Conservation (phyloP, 176 grass and related monocot genomes). For the Zoysia japonica region DNA sequence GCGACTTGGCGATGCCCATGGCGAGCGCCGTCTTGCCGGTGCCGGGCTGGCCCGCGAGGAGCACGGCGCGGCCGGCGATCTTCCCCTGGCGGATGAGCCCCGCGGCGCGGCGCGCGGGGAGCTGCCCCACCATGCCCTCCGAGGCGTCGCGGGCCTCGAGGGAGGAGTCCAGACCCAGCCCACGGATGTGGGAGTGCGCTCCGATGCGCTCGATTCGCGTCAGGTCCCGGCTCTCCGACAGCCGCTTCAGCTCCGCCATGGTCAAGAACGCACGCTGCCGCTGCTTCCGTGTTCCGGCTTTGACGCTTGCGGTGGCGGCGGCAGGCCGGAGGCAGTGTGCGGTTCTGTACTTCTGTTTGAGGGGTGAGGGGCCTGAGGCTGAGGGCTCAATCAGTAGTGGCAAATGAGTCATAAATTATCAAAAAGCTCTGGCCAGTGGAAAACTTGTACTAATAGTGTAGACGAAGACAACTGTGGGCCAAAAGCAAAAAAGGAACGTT, state of each 20-base stretch:
- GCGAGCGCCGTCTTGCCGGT: slow-evolving; percentile 93
- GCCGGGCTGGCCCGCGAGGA: slow-evolving; percentile 87
- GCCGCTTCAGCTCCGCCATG: slow-evolving; percentile 87
- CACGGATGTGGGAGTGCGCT: slow-evolving; percentile 94
- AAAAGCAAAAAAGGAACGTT: no score
- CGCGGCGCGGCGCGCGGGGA: slow-evolving; percentile 72
- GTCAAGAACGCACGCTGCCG: slow-evolving; percentile 10
- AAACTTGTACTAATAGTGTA: not conserved
- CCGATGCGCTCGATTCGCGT: slow-evolving; percentile 92
- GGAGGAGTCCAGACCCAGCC: slow-evolving; percentile 79
- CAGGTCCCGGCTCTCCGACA: slow-evolving; percentile 88
- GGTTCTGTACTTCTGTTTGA: slow-evolving; percentile 13
- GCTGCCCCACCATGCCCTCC: slow-evolving; percentile 97
- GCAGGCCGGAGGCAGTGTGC: not conserved
- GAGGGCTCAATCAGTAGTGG: no score
- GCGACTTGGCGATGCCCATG: slow-evolving; percentile 97
- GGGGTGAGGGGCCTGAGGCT: no score
- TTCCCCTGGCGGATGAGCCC: slow-evolving; percentile 79
- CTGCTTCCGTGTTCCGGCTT: not conserved
- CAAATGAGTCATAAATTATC: no score
- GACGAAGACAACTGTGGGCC: not conserved
- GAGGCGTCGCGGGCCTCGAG: slow-evolving; percentile 79
- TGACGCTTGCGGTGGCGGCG: not conserved
- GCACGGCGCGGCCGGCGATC: slow-evolving; percentile 75
- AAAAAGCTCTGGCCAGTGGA: not conserved